Evolutionary conservation across 2,329 filamentous ascomycete species (phyloP).

Genomic region (Trichoderma semiorbis): DNA sequence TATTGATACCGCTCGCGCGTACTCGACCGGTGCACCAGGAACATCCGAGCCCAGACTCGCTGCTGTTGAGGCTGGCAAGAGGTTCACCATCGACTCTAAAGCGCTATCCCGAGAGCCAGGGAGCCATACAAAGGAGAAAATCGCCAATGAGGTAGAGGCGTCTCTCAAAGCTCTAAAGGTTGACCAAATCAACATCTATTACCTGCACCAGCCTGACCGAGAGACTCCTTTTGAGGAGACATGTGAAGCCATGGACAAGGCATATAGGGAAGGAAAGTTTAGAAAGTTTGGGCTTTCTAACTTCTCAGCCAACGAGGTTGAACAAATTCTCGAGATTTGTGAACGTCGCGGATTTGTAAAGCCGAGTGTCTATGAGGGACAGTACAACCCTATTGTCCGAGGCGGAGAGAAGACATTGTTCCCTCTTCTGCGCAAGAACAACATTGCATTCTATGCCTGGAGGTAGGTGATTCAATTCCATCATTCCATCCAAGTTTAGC

Average conservation of each 20-base stretch:
- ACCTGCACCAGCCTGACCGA: slow-evolving; percentile 11
- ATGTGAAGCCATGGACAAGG: slow-evolving; percentile 2
- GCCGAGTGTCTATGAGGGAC: slow-evolving; percentile 46
- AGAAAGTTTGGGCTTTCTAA: slow-evolving; percentile 51
- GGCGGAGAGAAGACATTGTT: slow-evolving; percentile 41
- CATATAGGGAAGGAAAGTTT: slow-evolving; percentile 58
- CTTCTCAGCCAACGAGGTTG: slow-evolving; percentile 42
- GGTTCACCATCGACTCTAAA: slow-evolving; percentile 37
- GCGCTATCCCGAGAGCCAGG: slow-evolving; percentile 27
- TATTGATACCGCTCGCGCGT: slow-evolving; percentile 11
- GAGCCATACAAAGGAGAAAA: slow-evolving; percentile 27
- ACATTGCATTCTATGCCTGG: slow-evolving; percentile 44
- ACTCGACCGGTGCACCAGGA: slow-evolving; percentile 21
- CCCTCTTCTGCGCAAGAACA: slow-evolving; percentile 38
- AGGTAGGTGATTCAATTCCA: slow-evolving; percentile 20
- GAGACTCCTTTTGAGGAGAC: slow-evolving; percentile 12
- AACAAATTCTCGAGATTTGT: slow-evolving; percentile 41
- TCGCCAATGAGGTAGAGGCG: slow-evolving; percentile 29
- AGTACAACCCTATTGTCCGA: slow-evolving; percentile 45
- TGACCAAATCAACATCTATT: slow-evolving; percentile 5
- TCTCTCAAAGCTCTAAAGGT: slow-evolving; percentile 31
- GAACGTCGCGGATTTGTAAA: slow-evolving; percentile 38
- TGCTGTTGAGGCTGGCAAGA: slow-evolving; percentile 25
- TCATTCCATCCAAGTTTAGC: background rate
- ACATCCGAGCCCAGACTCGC: slow-evolving; percentile 33